A percentile compares a stretch with the other conserved stretches of the same genome.
phyloP scores from a whole-genome alignment of 805 yeast genomes.

The Dipodascus geniculatus region DNA sequence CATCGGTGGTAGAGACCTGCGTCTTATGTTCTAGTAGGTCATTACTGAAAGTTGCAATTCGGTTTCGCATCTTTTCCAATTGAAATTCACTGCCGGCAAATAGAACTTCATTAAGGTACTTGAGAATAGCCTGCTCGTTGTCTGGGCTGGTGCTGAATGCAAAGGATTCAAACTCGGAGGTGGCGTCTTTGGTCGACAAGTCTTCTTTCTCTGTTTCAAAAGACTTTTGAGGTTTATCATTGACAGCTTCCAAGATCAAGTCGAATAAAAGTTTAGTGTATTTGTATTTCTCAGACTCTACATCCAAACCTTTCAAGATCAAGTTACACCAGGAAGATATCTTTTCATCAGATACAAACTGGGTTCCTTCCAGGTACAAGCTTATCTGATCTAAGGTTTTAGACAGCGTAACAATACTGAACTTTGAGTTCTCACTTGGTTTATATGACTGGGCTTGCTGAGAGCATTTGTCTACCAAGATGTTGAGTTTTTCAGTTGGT shows the following conservation, averaged over 20 bases:
- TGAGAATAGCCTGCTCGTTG: neutral
- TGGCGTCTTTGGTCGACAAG: neutral
- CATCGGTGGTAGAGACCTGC: neutral
- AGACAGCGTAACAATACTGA: neutral
- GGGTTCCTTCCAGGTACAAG: neutral
- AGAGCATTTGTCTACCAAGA: neutral
- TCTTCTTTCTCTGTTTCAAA: neutral
- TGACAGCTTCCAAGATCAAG: neutral
- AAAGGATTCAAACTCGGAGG: neutral
- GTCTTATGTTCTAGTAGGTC: neutral
- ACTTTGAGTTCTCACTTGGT: neutral
- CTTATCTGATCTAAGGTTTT: neutral
- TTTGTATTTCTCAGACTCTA: neutral
- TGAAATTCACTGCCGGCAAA: neutral
- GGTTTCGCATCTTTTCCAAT: neutral
- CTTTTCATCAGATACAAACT: neutral
- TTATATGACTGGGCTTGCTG: neutral
- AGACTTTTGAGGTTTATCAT: neutral
- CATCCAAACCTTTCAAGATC: neutral
- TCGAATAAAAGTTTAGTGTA: neutral
- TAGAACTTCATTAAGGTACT: neutral
- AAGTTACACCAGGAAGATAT: neutral
- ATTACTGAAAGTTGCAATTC: neutral
- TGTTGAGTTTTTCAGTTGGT: neutral
- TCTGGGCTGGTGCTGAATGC: neutral